A percentile compares a stretch with the other conserved stretches of the same genome.
These are phyloP conservation scores for Aspergillus sojae DNA, from an alignment of 2,329 filamentous ascomycete genomes.

Conservation along the genomic window DNA sequence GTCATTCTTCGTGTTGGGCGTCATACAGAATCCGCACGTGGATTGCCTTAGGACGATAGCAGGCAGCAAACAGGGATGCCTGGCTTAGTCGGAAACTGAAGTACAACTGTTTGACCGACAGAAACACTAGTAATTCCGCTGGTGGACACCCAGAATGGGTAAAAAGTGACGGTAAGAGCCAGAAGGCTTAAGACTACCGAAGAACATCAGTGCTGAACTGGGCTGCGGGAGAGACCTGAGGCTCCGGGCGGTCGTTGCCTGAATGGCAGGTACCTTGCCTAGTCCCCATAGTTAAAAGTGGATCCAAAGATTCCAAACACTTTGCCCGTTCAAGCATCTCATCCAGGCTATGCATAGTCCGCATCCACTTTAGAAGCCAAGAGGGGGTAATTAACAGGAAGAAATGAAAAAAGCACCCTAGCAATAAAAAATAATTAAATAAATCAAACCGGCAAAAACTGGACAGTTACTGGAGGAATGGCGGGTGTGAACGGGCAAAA, in stretches of 20 bases:
- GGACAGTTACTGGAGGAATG: background rate
- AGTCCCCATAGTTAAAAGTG: background rate
- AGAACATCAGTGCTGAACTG: background rate
- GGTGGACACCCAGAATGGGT: background rate
- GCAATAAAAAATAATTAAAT: background rate
- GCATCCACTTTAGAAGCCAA: background rate
- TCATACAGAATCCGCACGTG: conserved; percentile 2
- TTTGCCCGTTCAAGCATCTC: background rate
- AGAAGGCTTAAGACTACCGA: background rate
- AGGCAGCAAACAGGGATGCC: conserved; percentile 10
- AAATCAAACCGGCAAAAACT: background rate
- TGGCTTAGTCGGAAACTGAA: conserved; percentile 4
- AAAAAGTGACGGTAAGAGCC: conserved; percentile 5
- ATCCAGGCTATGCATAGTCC: conserved; percentile 2
- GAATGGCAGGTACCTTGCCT: conserved; percentile 3
- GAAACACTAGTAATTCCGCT: background rate
- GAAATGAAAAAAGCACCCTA: background rate
- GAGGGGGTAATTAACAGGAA: background rate
- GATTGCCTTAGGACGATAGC: background rate
- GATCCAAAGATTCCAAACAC: background rate
- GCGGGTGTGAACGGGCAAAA: conserved; percentile 3
- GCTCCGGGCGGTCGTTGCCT: conserved; percentile 8
- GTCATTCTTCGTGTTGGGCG: conserved; percentile 1
- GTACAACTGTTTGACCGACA: conserved; percentile 5
- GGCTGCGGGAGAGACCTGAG: background rate